A percentile compares a stretch with the other conserved stretches of the same genome.
phyloP scores from a whole-genome alignment of 2,329 filamentous ascomycete genomes.

The Fusarium tanahbumbuense region DNA sequence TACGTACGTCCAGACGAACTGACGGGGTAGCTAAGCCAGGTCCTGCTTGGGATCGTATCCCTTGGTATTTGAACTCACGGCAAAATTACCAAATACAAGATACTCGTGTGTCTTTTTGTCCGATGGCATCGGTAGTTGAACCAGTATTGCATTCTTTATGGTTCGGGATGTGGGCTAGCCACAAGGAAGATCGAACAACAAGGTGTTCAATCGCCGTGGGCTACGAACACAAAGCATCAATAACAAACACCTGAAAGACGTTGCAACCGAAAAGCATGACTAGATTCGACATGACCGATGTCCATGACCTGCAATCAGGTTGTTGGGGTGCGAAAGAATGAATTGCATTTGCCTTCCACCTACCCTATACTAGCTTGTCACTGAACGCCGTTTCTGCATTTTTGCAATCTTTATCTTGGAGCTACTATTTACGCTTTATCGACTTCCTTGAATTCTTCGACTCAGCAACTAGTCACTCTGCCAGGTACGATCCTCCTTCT shows the following conservation, averaged over 20 bases:
- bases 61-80: not conserved
- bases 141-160: fast-evolving
- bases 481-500: too few relatives aligned
- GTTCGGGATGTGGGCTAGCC: too few relatives aligned
- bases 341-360: not conserved
- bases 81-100: fast-evolving
- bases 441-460: too few relatives aligned
- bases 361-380: not conserved
- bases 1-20: not conserved
- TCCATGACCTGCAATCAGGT: fast-evolving
- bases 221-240: not conserved
- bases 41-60: not conserved
- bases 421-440: fast-evolving
- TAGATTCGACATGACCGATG: fast-evolving
- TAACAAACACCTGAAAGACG: not conserved
- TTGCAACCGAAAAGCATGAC: not conserved
- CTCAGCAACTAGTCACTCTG: not conserved
- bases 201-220: not conserved
- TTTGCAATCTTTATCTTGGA: fast-evolving
- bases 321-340: fast-evolving
- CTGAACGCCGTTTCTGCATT: too few relatives aligned
- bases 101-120: not conserved
- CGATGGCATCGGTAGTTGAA: not conserved
- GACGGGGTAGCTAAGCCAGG: not conserved
- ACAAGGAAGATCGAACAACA: fast-evolving